A percentile compares a stretch with the other conserved stretches of the same genome.
Evolutionary conservation across 2,329 filamentous ascomycete species (phyloP).

Genomic region (Didymella glomerata): DNA sequence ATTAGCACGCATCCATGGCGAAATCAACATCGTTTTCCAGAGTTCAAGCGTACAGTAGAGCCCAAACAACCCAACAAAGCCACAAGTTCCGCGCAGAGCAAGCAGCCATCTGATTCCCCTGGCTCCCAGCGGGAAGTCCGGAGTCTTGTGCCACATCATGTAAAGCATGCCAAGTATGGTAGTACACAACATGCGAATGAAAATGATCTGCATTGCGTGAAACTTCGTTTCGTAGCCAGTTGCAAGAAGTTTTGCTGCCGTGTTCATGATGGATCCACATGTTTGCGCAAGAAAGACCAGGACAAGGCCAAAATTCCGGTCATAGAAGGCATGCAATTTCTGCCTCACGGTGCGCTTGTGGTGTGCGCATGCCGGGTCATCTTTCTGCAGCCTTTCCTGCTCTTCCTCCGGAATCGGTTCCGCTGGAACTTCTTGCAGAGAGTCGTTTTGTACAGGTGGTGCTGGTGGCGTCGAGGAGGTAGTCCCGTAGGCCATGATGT

Average conservation of each 20-base stretch:
- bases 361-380: constrained; percentile 9
- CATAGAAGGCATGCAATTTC: constrained; percentile 29
- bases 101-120: constrained; percentile 31
- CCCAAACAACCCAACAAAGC: constrained; percentile 41
- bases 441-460: constrained; percentile 1
- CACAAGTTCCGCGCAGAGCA: constrained; percentile 34
- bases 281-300: constrained; percentile 52
- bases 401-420: constrained; percentile 15
- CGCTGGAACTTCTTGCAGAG: constrained; percentile 11
- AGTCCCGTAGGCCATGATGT: constrained; percentile 28
- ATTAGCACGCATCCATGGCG: constrained; percentile 5
- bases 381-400: constrained; percentile 15
- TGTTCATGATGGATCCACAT: constrained; percentile 40
- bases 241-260: constrained; percentile 35
- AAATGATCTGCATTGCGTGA: constrained; percentile 68
- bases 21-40: constrained; percentile 43
- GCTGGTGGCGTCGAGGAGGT: constrained; percentile 4
- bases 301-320: constrained; percentile 37
- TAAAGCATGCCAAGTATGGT: constrained; percentile 70
- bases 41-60: constrained; percentile 35
- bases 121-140: constrained; percentile 36
- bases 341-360: constrained; percentile 4
- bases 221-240: constrained; percentile 39
- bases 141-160: constrained; percentile 69
- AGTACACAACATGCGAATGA: constrained; percentile 79